A percentile compares a stretch with the other conserved stretches of the same genome.
Evolutionary conservation across 768 basidiomycete genomes (phyloP).

Genomic region (Lactarius hengduanensis): DNA sequence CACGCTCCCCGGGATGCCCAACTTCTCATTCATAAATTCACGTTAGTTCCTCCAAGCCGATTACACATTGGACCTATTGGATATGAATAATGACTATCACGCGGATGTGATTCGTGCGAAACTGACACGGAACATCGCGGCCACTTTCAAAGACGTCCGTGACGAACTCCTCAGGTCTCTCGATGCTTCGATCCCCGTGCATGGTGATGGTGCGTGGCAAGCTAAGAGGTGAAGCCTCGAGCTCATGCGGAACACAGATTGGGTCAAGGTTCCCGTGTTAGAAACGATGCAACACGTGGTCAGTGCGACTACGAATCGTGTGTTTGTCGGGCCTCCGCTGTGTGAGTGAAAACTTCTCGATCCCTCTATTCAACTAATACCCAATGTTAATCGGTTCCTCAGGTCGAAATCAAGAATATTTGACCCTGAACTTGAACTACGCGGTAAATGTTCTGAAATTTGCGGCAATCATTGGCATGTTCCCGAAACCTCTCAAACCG

Average conservation of each 20-base stretch:
- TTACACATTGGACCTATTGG: neutral
- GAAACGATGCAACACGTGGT: neutral
- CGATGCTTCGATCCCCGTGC: neutral
- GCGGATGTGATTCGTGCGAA: constrained; percentile 5
- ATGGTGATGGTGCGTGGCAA: neutral
- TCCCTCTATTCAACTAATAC: neutral
- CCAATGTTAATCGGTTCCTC: neutral
- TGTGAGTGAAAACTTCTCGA: neutral
- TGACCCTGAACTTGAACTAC: neutral
- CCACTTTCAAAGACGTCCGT: neutral
- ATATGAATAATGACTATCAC: neutral
- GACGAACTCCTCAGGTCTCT: neutral
- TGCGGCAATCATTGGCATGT: neutral
- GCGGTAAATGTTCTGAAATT: neutral
- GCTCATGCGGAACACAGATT: neutral
- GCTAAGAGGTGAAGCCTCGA: neutral
- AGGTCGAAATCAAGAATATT: neutral
- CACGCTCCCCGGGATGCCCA: neutral
- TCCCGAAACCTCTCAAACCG: neutral
- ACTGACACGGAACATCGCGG: constrained; percentile 5
- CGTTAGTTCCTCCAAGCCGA: neutral
- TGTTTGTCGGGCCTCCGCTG: neutral
- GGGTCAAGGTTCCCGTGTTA: neutral
- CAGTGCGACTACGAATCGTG: neutral
- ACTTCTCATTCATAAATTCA: neutral